Evolutionary conservation across 208 protist genomes (phyloP).

Genomic region (Crithidia bombi): DNA sequence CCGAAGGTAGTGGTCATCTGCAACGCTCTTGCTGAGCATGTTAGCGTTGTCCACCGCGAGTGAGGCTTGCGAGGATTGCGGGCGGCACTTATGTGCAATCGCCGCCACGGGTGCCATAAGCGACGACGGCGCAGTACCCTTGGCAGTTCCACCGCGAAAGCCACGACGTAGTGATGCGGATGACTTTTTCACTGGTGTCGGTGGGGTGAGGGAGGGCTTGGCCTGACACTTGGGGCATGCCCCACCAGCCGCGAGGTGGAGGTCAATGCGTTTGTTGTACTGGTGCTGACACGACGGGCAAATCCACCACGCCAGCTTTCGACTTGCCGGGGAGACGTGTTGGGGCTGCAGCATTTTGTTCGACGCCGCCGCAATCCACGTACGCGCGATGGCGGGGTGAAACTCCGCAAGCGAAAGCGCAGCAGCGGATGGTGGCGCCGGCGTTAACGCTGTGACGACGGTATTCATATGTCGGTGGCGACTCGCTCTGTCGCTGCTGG

Average conservation of each 20-base stretch:
- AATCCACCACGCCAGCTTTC: constrained; percentile 83
- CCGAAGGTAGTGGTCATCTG: constrained; percentile 70
- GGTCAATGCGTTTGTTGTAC: constrained; percentile 76
- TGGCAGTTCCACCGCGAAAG: too few relatives aligned
- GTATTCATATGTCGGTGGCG: too few relatives aligned
- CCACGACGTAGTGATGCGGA: too few relatives aligned
- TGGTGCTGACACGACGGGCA: constrained; percentile 67
- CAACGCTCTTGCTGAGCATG: constrained; percentile 72
- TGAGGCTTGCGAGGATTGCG: constrained; percentile 42
- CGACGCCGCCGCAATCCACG: constrained; percentile 75
- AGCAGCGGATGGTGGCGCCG: too few relatives aligned
- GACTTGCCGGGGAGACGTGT: constrained; percentile 66
- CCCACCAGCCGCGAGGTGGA: constrained; percentile 71
- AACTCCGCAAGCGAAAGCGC: constrained; percentile 50
- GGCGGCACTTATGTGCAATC: constrained; percentile 61
- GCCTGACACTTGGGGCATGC: constrained; percentile 67
- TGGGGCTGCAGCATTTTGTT: constrained; percentile 85
- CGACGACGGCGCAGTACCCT: too few relatives aligned
- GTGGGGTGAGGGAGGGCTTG: constrained; percentile 30
- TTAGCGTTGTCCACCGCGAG: constrained; percentile 61
- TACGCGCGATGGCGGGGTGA: constrained; percentile 64
- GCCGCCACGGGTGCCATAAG: neutral
- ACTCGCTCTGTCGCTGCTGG: neutral
- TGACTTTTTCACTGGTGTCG: too few relatives aligned
- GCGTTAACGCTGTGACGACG: too few relatives aligned